Base-by-base conservation (phyloP, 1,139 yeast genomes). In the Torulaspora globosa region DNA sequence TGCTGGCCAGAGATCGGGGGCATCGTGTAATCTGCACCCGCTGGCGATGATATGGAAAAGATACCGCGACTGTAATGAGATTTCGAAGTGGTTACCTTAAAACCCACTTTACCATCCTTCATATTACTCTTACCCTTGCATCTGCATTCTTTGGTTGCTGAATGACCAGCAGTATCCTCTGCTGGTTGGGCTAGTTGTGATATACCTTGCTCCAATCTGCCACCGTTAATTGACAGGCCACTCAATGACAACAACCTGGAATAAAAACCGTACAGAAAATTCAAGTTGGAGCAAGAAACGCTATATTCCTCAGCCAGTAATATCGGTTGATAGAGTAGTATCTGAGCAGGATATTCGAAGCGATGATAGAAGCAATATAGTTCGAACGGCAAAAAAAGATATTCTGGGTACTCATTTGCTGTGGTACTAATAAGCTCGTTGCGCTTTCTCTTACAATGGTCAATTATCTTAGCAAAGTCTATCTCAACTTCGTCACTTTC, bases 351-450 rank as follows among this genome's bases (percentile, higher is more conserved):
- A 47, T 52, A 62, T 39, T 60, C 65, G 35, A 59, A 52, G 29
- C 59, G 54, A 32, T 62, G 62, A 35, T 58, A 59, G 43, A 62
- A 62, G 46, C 64, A 62, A 41, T 62, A 62, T 7, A 63, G 55
- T 49, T 62, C 67, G 48, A 60, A 62, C n/a, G 64, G 58, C 15
- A 61, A 34, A 2, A 61, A 51, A 37, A 61, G 47, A 47, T 53
- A 60, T 39, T 60, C 65, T 3, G 65, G 65, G 46, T 60, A 56
- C 44, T 59, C 63, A 37, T 51, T 56, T 9, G 52, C 54, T 1
- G 62, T 58, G 9, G 53, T 49, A 15, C 48, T 51, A 12, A 52
- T 53, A 24, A 60, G 44, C 18, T 56, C 54, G 31, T 41, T 43
- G 39, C 54, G 55, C 35, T 56, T 55, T 15, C 38, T 44, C 42